A percentile compares a stretch with the other conserved stretches of the same genome.
These are phyloP conservation scores for Nephelium lappaceum DNA, from an alignment of 345 rosid species.

Conservation along the genomic window DNA sequence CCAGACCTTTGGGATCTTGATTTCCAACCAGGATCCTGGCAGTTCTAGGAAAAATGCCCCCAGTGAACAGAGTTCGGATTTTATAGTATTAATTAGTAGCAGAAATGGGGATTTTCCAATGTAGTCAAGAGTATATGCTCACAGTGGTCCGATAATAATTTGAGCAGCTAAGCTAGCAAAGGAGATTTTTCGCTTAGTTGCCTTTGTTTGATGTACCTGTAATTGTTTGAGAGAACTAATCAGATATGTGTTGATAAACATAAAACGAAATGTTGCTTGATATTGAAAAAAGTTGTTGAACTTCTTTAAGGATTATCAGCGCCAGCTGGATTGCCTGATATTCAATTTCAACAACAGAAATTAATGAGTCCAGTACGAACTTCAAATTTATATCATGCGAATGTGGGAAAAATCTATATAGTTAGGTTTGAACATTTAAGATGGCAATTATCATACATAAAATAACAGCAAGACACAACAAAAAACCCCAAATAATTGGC, in stretches of 20 bases:
- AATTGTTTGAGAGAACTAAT: background rate
- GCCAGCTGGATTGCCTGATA: no score
- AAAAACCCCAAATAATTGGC: no score
- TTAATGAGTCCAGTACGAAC: no score
- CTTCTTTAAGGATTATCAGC: background rate
- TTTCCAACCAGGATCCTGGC: slow-evolving; percentile 20
- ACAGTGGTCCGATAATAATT: no score
- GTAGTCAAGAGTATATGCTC: background rate
- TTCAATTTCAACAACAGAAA: no score
- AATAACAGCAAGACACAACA: background rate
- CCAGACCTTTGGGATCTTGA: slow-evolving; percentile 23
- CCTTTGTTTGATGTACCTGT: background rate
- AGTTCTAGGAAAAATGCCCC: background rate
- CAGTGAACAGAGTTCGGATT: background rate
- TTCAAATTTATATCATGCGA: background rate
- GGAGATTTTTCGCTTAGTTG: no score
- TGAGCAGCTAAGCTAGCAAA: no score
- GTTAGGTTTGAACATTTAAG: background rate
- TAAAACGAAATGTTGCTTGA: background rate
- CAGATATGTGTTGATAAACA: background rate
- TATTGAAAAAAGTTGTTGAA: background rate
- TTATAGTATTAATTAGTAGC: no score
- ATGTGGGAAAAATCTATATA: background rate
- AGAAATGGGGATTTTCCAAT: background rate
- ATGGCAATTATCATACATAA: background rate